Percentiles rank a stretch among this genome's conserved stretches.
Conservation (phyloP, 2,329 filamentous ascomycete genomes). For the Paracamarosporium sp. region DNA sequence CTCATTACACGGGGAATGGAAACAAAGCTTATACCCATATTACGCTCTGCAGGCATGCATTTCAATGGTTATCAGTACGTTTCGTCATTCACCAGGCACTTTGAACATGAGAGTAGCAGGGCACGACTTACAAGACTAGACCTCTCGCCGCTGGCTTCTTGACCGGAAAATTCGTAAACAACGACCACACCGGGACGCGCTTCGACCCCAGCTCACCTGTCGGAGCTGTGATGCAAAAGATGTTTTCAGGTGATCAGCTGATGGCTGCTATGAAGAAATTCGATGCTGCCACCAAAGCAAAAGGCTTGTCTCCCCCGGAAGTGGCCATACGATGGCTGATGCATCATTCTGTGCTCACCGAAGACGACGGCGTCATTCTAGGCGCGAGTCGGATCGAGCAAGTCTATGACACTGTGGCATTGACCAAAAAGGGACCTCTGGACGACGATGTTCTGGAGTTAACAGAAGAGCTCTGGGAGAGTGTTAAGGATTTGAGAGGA, state of each 20-base stretch:
- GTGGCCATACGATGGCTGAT: conserved; percentile 15
- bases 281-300: conserved; percentile 2
- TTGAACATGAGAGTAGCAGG: no score
- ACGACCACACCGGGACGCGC: conserved; percentile 9
- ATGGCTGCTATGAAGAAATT: conserved; percentile 10
- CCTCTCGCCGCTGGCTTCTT: conserved; percentile 16
- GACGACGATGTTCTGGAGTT: neutral
- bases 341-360: conserved; percentile 12
- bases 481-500: neutral
- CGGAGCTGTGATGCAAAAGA: conserved; percentile 7
- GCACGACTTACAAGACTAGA: neutral
- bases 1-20: conserved; percentile 16
- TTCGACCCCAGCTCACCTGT: conserved; percentile 11
- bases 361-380: conserved; percentile 15
- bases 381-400: conserved; percentile 14
- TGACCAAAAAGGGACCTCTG: conserved; percentile 6
- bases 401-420: conserved; percentile 1
- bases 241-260: conserved; percentile 7
- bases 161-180: conserved; percentile 14
- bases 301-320: conserved; percentile 10
- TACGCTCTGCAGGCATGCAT: conserved; percentile 10
- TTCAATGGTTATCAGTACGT: conserved; percentile 13
- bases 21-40: conserved; percentile 13
- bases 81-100: neutral
- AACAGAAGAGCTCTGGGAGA: conserved; percentile 8